Percentiles rank a stretch among this genome's conserved stretches.
Evolutionary conservation across 1,284 basidiomycete genomes (phyloP).

Genomic region (Schizophyllum amplum): DNA sequence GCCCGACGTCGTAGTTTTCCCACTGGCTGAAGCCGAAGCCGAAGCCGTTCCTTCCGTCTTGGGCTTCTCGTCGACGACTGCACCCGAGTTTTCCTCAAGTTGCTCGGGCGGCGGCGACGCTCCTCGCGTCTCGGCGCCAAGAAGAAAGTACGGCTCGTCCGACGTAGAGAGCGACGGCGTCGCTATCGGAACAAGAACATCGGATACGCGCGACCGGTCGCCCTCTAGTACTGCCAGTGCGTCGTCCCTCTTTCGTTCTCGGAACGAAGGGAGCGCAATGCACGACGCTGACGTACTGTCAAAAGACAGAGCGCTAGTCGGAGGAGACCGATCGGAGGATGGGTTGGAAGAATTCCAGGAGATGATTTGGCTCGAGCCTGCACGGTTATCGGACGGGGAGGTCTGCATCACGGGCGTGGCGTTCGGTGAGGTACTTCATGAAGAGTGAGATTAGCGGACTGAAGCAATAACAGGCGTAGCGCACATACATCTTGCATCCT

Average conservation of each 20-base stretch:
- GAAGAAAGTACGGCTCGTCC: background rate
- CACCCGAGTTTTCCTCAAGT: background rate
- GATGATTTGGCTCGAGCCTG: background rate
- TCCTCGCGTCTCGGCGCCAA: background rate
- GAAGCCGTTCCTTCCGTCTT: background rate
- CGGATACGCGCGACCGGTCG: background rate
- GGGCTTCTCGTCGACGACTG: background rate
- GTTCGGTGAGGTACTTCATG: background rate
- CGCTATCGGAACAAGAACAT: background rate
- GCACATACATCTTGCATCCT: background rate
- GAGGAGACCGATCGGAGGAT: background rate
- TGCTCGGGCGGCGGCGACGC: too few species aligned
- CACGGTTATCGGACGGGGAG: background rate
- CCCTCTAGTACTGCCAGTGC: background rate
- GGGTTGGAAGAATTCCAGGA: background rate
- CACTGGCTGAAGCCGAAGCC: background rate
- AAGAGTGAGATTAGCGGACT: background rate
- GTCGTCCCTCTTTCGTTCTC: background rate
- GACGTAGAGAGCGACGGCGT: background rate
- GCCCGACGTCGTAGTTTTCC: background rate
- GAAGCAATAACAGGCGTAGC: background rate
- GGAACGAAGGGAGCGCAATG: background rate
- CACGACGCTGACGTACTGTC: background rate
- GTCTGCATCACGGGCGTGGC: background rate
- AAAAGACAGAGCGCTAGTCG: background rate